phyloP scores from a whole-genome alignment of 441 rosid species.

The Bocquillonia castaneifolia region DNA sequence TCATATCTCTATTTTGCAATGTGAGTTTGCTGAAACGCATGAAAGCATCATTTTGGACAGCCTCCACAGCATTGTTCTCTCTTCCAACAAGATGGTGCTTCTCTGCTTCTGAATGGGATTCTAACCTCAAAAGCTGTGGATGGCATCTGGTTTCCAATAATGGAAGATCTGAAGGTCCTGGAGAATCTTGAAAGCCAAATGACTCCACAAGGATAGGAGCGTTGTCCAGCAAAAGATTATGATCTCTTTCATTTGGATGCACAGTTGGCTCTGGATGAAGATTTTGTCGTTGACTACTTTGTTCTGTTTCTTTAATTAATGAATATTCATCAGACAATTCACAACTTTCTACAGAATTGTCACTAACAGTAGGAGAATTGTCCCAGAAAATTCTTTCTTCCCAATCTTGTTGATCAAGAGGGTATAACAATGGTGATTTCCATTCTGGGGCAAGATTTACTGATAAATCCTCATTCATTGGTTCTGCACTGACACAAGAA shows the following conservation, averaged over 20 bases:
- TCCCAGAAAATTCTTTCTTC: slow-evolving; percentile 86
- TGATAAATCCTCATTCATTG: slow-evolving; percentile 49
- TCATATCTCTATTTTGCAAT: slow-evolving; percentile 52
- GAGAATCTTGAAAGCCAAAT: slow-evolving; percentile 39
- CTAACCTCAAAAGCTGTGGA: slow-evolving; percentile 93
- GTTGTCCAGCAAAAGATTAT: slow-evolving; percentile 28
- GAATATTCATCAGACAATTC: slow-evolving; percentile 38
- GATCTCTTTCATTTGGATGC: slow-evolving; percentile 34
- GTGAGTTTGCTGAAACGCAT: slow-evolving; percentile 50
- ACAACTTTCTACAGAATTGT: slow-evolving; percentile 39
- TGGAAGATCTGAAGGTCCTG: slow-evolving; percentile 24
- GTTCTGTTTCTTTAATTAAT: slow-evolving; percentile 34
- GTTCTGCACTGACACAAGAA: slow-evolving; percentile 56
- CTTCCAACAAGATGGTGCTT: slow-evolving; percentile 25
- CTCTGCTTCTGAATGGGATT: slow-evolving; percentile 45
- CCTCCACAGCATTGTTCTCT: slow-evolving; percentile 37
- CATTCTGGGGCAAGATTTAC: slow-evolving; percentile 41
- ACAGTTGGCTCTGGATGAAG: slow-evolving; percentile 29
- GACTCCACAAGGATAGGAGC: slow-evolving; percentile 54
- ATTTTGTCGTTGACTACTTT: slow-evolving; percentile 32
- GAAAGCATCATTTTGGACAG: slow-evolving; percentile 36
- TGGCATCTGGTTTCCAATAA: slow-evolving; percentile 43
- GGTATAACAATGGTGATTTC: slow-evolving; percentile 51
- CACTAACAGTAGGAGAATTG: slow-evolving; percentile 48
- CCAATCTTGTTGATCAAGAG: slow-evolving; percentile 95